These are phyloP conservation scores for Chrysanthemum lavandulifolium DNA, from an alignment of 129 eudicot genomes.

Conservation along the genomic window DNA sequence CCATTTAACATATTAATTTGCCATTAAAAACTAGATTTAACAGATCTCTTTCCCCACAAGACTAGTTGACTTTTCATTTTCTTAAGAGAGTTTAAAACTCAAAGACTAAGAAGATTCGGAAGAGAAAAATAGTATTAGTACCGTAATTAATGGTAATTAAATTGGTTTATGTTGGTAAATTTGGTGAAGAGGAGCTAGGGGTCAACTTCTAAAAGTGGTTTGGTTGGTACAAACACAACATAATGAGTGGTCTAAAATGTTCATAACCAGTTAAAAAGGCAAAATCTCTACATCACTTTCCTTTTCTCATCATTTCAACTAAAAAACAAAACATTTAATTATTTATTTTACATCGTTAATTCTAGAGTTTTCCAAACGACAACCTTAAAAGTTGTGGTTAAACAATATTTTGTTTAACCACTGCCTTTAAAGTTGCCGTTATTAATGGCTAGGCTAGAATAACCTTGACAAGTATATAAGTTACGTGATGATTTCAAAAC, in stretches of 20 bases:
- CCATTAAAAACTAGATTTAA: neutral
- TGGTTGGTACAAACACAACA: slow-evolving; percentile 35
- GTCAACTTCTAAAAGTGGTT: slow-evolving; percentile 20
- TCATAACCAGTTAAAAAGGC: slow-evolving; percentile 18
- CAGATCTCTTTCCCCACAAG: slow-evolving; percentile 7
- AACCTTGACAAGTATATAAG: too few relatives aligned
- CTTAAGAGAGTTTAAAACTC: neutral
- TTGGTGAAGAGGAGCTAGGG: slow-evolving; percentile 2
- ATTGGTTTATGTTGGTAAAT: neutral
- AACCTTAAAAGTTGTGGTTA: neutral
- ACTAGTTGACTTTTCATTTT: slow-evolving; percentile 10
- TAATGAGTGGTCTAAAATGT: slow-evolving; percentile 32
- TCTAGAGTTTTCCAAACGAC: too few relatives aligned
- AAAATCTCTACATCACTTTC: slow-evolving; percentile 19
- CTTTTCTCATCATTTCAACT: slow-evolving; percentile 8
- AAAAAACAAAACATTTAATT: neutral
- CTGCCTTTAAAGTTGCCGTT: too few relatives aligned
- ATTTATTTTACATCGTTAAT: neutral
- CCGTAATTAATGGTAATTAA: neutral
- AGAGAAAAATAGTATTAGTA: too few relatives aligned
- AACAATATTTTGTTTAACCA: too few relatives aligned
- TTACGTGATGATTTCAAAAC: too few relatives aligned
- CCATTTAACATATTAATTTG: neutral
- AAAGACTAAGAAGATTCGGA: neutral
- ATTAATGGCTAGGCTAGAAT: too few relatives aligned